These are phyloP conservation scores for Cutaneotrichosporon cutaneum DNA, from an alignment of 1,284 basidiomycete species.

Conservation along the genomic window DNA sequence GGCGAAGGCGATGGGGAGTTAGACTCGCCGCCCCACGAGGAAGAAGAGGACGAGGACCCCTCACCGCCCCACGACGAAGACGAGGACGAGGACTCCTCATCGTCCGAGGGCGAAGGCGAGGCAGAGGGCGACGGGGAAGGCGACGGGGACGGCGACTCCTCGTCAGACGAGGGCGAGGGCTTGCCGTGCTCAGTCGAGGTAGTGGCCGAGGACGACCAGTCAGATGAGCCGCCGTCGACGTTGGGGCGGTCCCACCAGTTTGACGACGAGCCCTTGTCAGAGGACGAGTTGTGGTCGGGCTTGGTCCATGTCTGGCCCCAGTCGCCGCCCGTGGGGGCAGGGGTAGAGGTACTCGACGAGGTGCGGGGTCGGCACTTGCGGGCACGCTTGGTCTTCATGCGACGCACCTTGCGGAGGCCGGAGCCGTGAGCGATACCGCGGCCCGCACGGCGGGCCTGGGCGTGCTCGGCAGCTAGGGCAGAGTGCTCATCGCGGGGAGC, in stretches of 20 bases:
- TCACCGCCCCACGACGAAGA: background rate
- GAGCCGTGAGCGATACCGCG: conserved; percentile 2
- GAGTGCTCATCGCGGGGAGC: background rate
- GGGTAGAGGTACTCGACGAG: background rate
- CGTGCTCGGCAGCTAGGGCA: conserved; percentile 7
- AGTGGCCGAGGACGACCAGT: background rate
- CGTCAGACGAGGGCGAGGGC: background rate
- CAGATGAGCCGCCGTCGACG: background rate
- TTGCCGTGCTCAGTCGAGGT: background rate
- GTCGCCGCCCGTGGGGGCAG: background rate
- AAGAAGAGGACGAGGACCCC: background rate
- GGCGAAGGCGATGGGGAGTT: background rate
- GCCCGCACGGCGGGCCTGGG: conserved; percentile 2
- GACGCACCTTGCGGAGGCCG: conserved; percentile 14
- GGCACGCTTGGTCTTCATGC: conserved; percentile 4
- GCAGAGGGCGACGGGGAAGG: background rate
- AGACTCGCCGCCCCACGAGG: background rate
- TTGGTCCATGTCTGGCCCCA: conserved; percentile 6
- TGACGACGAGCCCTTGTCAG: conserved; percentile 1
- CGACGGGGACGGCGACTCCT: background rate
- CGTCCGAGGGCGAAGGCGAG: too few species aligned
- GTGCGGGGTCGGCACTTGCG: conserved; percentile 3
- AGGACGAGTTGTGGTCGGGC: background rate
- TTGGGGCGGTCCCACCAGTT: background rate
- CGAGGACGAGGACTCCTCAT: too few species aligned